Base-by-base conservation (phyloP, 176 grass and related monocot genomes). In the Rhynchospora tenuis region DNA sequence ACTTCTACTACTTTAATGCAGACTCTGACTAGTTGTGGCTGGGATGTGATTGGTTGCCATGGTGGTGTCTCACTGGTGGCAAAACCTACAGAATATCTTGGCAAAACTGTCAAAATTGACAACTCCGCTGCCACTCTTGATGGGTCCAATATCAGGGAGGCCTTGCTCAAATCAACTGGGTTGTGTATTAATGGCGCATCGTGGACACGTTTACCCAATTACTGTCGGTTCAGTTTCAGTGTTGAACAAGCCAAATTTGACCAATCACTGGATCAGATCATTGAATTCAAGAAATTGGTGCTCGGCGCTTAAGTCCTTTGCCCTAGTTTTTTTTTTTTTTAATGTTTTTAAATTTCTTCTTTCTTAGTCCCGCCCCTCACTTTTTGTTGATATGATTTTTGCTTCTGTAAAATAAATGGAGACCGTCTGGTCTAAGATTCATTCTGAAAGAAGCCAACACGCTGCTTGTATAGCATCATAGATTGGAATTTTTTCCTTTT, bases 161-260 rank as follows among this genome's bases (percentile, higher is more conserved):
- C 91, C n/a, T 52, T 93, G 63, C 86, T 95, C 1, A 90, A n/a
- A 76, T 73, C 91, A 63, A 99, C 96, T 0, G 91, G 93, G 0
- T 83, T 99, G 80, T 90, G 91, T 75, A 99, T 99, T 75, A 99
- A 93, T 84, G 91, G 96, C 28, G 94, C 93, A 83, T 74, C 85
- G 5, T 99, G 96, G 96, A 95, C 93, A 0, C 91, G 92, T 47
- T 87, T 99, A 50, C 86, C 85, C 0, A 78, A 88, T 56, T 93
- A 93, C 83, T 93, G 92, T 33, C 89, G 93, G 44, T 91, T 99
- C 89, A 99, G 90, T 87, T 93, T 95, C 28, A 88, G 93, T 20
- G 86, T 99, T 60, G 96, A 89, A 64, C 81, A 85, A 9, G 10
- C 50, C 9, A 89, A 95, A 51, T 99, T 99, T 1, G 89, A 93